phyloP scores from a whole-genome alignment of 2,329 filamentous ascomycete genomes.

The Lecanosticta acicola region DNA sequence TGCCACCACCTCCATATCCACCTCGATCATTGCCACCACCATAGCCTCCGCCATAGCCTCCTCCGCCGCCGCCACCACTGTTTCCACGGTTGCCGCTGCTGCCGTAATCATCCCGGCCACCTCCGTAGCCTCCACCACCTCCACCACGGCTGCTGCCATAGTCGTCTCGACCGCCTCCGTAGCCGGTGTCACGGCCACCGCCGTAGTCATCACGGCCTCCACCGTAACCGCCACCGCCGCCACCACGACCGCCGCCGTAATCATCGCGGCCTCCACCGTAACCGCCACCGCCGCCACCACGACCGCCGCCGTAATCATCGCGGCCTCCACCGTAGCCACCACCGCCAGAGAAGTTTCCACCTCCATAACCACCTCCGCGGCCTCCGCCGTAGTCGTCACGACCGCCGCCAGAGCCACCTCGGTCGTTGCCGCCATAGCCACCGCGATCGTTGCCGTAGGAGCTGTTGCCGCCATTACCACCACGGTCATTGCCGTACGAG shows the following conservation, averaged over 20 bases:
- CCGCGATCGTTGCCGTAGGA: background rate
- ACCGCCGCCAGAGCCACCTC: background rate
- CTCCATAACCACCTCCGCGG: background rate
- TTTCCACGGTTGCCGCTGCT: constrained; percentile 1
- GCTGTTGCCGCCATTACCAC: background rate
- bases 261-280: background rate
- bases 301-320: background rate
- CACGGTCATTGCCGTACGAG: background rate
- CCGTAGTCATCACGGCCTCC: background rate
- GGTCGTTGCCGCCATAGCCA: background rate
- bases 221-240: background rate
- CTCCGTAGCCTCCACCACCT: constrained; percentile 1
- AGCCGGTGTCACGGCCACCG: constrained; percentile 1
- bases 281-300: background rate
- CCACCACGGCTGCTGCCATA: background rate
- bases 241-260: background rate
- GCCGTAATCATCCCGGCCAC: background rate
- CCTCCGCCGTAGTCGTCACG: background rate
- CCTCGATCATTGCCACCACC: background rate
- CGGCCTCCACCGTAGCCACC: background rate
- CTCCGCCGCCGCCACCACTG: constrained; percentile 1
- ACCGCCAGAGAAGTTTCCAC: background rate
- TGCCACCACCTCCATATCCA: background rate
- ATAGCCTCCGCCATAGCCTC: background rate
- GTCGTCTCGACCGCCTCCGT: background rate